These are phyloP conservation scores for Tuctoria greenei DNA, from an alignment of 176 grass and related monocot genomes.

Conservation along the genomic window DNA sequence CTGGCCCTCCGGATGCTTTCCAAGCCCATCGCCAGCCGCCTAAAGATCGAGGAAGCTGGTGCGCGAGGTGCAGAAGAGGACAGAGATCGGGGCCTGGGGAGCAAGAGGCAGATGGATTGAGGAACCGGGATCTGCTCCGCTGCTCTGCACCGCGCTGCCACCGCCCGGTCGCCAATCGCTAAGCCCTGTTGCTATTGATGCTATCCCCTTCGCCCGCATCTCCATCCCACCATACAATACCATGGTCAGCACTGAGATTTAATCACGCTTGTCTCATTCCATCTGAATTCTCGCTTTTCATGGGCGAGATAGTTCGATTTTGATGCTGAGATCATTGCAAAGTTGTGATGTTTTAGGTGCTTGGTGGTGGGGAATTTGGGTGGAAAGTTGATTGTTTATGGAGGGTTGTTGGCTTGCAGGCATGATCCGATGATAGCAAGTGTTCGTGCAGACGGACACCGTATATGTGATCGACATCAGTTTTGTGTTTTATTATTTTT, in stretches of 20 bases:
- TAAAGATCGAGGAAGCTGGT: too few relatives aligned
- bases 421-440: constrained; percentile 59
- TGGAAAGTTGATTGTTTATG: not conserved
- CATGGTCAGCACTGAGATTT: constrained; percentile 46
- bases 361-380: not conserved
- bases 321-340: not conserved
- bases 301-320: not conserved
- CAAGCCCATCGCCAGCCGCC: too few relatives aligned
- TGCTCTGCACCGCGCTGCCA: constrained; percentile 34
- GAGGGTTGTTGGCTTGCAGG: constrained; percentile 40
- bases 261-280: not conserved
- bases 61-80: constrained; percentile 32
- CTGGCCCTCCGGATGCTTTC: too few relatives aligned
- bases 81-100: constrained; percentile 7
- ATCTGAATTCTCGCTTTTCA: constrained; percentile 14
- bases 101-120: constrained; percentile 37
- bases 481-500: too few relatives aligned
- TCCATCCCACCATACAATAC: constrained; percentile 14
- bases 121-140: constrained; percentile 27
- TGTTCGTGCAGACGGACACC: constrained; percentile 85
- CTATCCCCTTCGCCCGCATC: not conserved
- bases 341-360: not conserved
- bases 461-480: constrained; percentile 72
- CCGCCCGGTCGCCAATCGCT: constrained; percentile 29
- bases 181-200: constrained; percentile 1